phyloP scores from a whole-genome alignment of 345 rosid species.

The Dovyalis caffra region DNA sequence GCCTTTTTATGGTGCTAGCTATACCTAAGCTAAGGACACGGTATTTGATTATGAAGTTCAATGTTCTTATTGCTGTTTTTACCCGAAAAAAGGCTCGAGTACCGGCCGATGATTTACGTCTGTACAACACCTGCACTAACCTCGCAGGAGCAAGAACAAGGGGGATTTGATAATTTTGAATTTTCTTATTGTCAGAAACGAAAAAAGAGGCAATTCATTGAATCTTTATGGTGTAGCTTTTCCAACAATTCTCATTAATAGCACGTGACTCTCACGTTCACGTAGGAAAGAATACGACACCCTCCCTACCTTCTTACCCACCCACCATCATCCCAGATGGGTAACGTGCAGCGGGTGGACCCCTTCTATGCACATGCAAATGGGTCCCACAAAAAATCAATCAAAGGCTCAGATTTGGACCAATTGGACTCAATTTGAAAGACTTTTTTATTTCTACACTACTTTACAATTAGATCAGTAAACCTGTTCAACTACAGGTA shows the following conservation, averaged over 20 bases:
- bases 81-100: no score
- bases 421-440: not conserved
- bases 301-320: not conserved
- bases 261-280: conserved; percentile 18
- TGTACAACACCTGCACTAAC: no score
- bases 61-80: no score
- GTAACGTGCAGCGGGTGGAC: conserved; percentile 11
- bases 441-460: not conserved
- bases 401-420: not conserved
- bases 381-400: not conserved
- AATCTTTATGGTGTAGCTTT: not conserved
- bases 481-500: not conserved
- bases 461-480: not conserved
- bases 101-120: no score
- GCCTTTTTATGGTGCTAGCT: no score
- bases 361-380: conserved; percentile 9
- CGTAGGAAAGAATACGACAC: not conserved
- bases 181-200: not conserved
- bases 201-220: not conserved
- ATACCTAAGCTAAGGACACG: no score
- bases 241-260: not conserved
- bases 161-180: no score
- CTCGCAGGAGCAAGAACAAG: no score
- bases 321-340: not conserved
- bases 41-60: no score